These are phyloP conservation scores for Diaporthe sp. DNA, from an alignment of 2,329 filamentous ascomycete genomes.

Conservation along the genomic window DNA sequence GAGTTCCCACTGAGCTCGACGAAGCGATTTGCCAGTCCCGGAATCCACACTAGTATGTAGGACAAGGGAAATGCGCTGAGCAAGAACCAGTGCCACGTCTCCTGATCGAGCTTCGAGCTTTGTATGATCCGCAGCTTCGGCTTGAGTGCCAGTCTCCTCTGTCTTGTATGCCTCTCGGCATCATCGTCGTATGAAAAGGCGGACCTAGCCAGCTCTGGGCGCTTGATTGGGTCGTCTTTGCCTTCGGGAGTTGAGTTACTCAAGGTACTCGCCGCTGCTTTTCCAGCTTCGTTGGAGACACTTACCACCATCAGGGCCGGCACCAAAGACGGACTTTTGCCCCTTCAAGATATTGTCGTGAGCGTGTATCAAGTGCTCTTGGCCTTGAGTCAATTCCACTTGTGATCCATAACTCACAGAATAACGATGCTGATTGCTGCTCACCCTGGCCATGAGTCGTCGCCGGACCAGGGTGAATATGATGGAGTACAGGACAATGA, in stretches of 20 bases:
- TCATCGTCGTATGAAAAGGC: constrained; percentile 19
- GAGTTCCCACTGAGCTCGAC: constrained; percentile 28
- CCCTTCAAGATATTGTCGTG: constrained; percentile 12
- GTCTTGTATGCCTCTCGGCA: not conserved
- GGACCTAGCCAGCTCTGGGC: not conserved
- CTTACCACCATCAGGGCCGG: not conserved
- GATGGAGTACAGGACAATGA: constrained; percentile 7
- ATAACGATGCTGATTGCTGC: constrained; percentile 21
- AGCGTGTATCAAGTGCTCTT: constrained; percentile 13
- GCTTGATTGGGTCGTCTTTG: not conserved
- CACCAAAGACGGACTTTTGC: not conserved
- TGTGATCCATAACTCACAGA: constrained; percentile 1
- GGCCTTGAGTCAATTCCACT: not conserved
- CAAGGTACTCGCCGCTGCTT: not conserved
- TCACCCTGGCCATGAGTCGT: constrained; percentile 18
- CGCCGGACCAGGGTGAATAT: constrained; percentile 17
- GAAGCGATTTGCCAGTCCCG: constrained; percentile 32
- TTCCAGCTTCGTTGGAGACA: not conserved
- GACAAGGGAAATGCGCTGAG: constrained; percentile 31
- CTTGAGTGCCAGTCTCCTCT: not conserved
- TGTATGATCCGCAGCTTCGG: constrained; percentile 4
- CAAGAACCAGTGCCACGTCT: constrained; percentile 33
- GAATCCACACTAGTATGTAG: constrained; percentile 34
- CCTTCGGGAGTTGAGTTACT: not conserved
- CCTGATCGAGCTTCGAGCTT: constrained; percentile 27